Evolutionary conservation across 306 rosid species (phyloP), one percentile per base, ranked within the genome.

Genomic region (Cucumis melo): DNA sequence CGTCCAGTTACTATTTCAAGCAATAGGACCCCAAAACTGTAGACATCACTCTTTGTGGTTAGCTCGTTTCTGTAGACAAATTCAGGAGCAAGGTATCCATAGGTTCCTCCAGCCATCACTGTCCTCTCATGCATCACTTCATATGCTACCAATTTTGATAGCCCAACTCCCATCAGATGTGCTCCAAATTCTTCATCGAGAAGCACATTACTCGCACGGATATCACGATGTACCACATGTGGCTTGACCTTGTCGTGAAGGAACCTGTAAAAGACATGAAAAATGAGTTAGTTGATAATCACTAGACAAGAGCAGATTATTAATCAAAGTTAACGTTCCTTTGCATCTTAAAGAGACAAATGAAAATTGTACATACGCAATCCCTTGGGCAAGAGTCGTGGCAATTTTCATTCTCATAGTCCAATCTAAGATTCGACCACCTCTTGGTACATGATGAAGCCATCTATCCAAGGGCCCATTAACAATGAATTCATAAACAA

Each of bases 231-330:
- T 80, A 94, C 99, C 60, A 90, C 99, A 21, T 92, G 95, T 14
- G 99, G 99, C 84, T 92, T 94, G 46, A 92, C 99, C 88, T 94
- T 94, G 92, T 94, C 99, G 74, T 94, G 99, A 55, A 94, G 88
- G 83, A 94, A 94, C 79, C 99, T 94, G 86, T 83, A 46, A 24
- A 75, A 24, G 16, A 23, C 67, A 76, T 24, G 27, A 27, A 58
- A 76, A 39, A 61, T 24, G 59, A 82, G 76, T 79, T 53, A 12
- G 66, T 8, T 56, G 41, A 38, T 55, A 55, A 75, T 38, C 1
- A 2, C 58, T 23, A 70, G 74, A 70, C 21, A 70, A 44, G 15
- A 70, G 58, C 0, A 2, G 20, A 21, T 42, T 42, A 42, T 15
- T 4, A 46, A 23, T 11, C 53, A n/a, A 34, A 16, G 29, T 55